These are phyloP conservation scores for Vigna hirtella DNA, from an alignment of 306 rosid genomes.

Conservation along the genomic window DNA sequence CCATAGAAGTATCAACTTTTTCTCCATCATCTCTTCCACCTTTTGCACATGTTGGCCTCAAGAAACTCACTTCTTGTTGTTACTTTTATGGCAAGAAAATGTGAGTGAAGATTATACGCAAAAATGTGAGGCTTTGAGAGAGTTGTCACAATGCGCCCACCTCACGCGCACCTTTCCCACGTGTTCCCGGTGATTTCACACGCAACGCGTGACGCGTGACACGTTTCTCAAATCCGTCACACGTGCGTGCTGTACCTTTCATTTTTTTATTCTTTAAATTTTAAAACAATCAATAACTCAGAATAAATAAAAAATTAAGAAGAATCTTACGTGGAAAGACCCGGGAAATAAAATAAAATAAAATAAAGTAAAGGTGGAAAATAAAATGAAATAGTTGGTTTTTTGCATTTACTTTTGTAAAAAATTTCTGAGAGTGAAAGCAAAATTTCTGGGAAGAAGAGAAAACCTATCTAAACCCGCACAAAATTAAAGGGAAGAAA, in stretches of 20 bases:
- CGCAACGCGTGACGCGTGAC: conserved; percentile 18
- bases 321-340: conserved; percentile 38
- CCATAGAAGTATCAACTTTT: no score
- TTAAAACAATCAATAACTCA: conserved; percentile 8
- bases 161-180: conserved; percentile 40
- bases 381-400: background rate
- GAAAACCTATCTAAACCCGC: conserved; percentile 24
- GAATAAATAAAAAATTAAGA: background rate
- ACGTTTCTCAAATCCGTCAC: conserved; percentile 15
- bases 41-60: background rate
- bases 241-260: conserved; percentile 39
- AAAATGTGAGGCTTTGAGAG: conserved; percentile 9
- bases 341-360: conserved; percentile 5
- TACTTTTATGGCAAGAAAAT: conserved; percentile 13
- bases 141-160: conserved; percentile 33
- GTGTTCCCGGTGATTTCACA: conserved; percentile 21
- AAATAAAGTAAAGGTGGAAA: background rate
- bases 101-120: conserved; percentile 3
- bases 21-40: background rate
- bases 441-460: conserved; percentile 21
- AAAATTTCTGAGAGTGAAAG: conserved; percentile 26
- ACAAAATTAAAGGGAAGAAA: conserved; percentile 19
- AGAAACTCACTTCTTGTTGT: background rate
- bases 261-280: conserved; percentile 1
- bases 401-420: conserved; percentile 36